A percentile compares a stretch with the other conserved stretches of the same genome.
phyloP scores from a whole-genome alignment of 352 stramenopile species.

The Phytophthora ramorum region DNA sequence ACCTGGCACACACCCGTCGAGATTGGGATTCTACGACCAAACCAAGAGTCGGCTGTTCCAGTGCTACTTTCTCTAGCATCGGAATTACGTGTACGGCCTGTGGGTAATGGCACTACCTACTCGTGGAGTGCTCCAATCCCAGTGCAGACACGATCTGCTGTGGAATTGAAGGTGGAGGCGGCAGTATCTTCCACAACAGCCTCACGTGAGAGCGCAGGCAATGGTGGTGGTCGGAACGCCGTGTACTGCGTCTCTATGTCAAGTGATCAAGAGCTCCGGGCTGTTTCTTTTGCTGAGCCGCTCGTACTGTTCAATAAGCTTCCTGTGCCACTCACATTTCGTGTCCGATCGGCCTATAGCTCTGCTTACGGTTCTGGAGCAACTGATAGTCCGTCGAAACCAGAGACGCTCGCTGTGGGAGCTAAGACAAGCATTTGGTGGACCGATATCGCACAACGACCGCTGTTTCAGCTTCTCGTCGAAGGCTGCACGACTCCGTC shows the following conservation, averaged over 20 bases:
- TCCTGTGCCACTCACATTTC: slow-evolving; percentile 66
- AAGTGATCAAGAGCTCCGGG: slow-evolving; percentile 70
- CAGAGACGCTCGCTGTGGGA: slow-evolving; percentile 58
- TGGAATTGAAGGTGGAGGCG: slow-evolving; percentile 72
- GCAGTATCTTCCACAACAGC: slow-evolving; percentile 38
- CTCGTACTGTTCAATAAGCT: slow-evolving; percentile 86
- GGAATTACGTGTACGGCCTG: slow-evolving; percentile 70
- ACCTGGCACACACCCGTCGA: slow-evolving; percentile 77
- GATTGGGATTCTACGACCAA: slow-evolving; percentile 65
- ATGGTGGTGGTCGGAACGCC: slow-evolving; percentile 43
- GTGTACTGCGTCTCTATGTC: slow-evolving; percentile 76
- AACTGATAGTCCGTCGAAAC: slow-evolving; percentile 41
- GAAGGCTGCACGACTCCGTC: slow-evolving; percentile 64
- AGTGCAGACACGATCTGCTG: slow-evolving; percentile 67
- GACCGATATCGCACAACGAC: slow-evolving; percentile 66
- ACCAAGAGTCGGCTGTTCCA: slow-evolving; percentile 71
- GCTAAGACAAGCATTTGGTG: slow-evolving; percentile 81
- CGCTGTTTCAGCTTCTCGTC: slow-evolving; percentile 73
- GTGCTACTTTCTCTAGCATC: slow-evolving; percentile 72
- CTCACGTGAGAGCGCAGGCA: slow-evolving; percentile 24
- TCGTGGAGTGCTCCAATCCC: slow-evolving; percentile 82
- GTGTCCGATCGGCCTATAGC: slow-evolving; percentile 51
- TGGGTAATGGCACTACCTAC: slow-evolving; percentile 45
- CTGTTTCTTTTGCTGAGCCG: slow-evolving; percentile 71
- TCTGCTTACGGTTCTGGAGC: slow-evolving; percentile 39